Percentiles rank a stretch among this genome's conserved stretches.
Conservation (phyloP, 2,329 filamentous ascomycete genomes). For the Onygenales sp. region DNA sequence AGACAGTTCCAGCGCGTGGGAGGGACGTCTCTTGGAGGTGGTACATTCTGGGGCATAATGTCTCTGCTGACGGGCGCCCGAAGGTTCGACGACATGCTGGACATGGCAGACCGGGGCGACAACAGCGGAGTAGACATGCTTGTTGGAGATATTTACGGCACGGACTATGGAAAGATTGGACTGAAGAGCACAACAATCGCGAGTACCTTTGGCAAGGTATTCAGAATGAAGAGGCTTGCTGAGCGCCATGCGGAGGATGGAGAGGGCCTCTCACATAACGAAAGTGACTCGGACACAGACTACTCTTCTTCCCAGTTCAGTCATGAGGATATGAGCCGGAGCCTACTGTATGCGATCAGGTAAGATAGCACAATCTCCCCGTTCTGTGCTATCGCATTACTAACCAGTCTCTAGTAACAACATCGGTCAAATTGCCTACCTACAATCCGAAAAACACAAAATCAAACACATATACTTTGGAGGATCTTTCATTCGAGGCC, state of each 20-base stretch:
- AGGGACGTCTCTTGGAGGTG: constrained; percentile 86
- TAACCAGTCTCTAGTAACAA: constrained; percentile 59
- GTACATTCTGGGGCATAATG: constrained; percentile 93
- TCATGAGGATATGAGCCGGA: constrained; percentile 77
- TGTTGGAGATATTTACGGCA: constrained; percentile 95
- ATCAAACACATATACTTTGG: constrained; percentile 95
- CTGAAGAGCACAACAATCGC: constrained; percentile 93
- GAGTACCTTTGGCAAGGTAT: constrained; percentile 93
- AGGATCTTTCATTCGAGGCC: constrained; percentile 90
- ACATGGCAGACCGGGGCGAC: constrained; percentile 81
- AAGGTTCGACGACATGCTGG: constrained; percentile 96
- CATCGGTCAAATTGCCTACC: constrained; percentile 92
- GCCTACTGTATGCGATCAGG: constrained; percentile 82
- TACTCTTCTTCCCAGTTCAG: constrained; percentile 48
- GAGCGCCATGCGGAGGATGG: constrained; percentile 70
- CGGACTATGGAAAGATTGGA: constrained; percentile 91
- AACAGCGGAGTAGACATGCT: constrained; percentile 92
- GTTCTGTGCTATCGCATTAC: not conserved
- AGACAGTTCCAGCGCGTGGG: constrained; percentile 82
- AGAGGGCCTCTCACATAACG: constrained; percentile 47
- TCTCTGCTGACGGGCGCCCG: constrained; percentile 85
- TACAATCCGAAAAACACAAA: constrained; percentile 92
- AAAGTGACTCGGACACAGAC: constrained; percentile 29
- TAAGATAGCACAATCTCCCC: constrained; percentile 17
- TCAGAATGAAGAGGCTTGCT: constrained; percentile 79